phyloP scores from a whole-genome alignment of 306 rosid genomes.

The Prinsepia uniflora region DNA sequence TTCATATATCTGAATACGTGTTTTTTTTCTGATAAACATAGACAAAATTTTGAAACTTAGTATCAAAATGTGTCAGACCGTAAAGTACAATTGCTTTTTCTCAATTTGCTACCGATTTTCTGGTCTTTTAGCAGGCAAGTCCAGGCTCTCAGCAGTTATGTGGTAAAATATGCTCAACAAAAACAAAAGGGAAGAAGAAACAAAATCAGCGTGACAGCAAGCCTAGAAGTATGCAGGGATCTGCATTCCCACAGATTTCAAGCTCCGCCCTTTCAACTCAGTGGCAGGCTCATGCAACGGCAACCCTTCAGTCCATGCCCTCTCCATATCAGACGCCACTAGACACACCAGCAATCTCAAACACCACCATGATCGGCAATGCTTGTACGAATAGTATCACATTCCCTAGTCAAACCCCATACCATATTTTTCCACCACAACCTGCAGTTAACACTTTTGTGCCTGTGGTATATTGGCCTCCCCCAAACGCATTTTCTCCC shows the following conservation, averaged over 20 bases:
- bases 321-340: slow-evolving; percentile 40
- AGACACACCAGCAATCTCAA: slow-evolving; percentile 29
- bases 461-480: slow-evolving; percentile 80
- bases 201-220: slow-evolving; percentile 26
- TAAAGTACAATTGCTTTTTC: neutral
- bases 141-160: slow-evolving; percentile 35
- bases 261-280: slow-evolving; percentile 36
- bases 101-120: slow-evolving; percentile 17
- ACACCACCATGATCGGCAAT: slow-evolving; percentile 23
- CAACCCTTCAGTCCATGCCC: slow-evolving; percentile 44
- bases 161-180: slow-evolving; percentile 33
- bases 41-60: neutral
- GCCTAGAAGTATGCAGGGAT: slow-evolving; percentile 28
- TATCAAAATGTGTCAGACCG: neutral
- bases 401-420: slow-evolving; percentile 30
- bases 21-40: neutral
- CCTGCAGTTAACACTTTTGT: slow-evolving; percentile 44
- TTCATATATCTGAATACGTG: slow-evolving; percentile 13
- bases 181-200: slow-evolving; percentile 56
- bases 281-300: slow-evolving; percentile 37
- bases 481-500: slow-evolving; percentile 53
- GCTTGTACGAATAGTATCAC: slow-evolving; percentile 31
- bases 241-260: slow-evolving; percentile 23
- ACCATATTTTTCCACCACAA: slow-evolving; percentile 44
- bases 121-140: slow-evolving; percentile 37